Evolutionary conservation across 2,329 filamentous ascomycete species (phyloP), one percentile per base, ranked within the genome.

Genomic region (Didymella pinodella): DNA sequence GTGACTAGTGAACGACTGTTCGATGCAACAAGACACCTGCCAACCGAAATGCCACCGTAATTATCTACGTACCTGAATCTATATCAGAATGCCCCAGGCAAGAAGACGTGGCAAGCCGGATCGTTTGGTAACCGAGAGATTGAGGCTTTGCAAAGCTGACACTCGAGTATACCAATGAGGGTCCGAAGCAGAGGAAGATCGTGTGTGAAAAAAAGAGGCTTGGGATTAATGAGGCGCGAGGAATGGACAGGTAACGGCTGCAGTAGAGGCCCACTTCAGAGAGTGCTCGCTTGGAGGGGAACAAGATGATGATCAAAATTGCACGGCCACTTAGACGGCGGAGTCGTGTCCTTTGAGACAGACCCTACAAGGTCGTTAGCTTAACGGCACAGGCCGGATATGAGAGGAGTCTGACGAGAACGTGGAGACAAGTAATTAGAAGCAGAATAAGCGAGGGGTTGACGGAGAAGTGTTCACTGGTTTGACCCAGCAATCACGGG

Each of bases 201-300:
- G 64, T 57, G 55, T 71, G 66, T 75, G n/a, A 74, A 75, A 73
- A 77, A 76, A 74, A 72, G 72, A 77, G 72, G 68, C 65, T 59
- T 62, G 51, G 51, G 68, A 54, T 56, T 67, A 52, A 59, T 58
- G 62, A 67, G 48, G 51, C 72, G 6, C 65, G 59, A 66, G 71
- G 65, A 65, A 64, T 70, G 64, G 66, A 75, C 71, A 72, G 76
- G 72, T 72, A 68, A 70, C 71, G 65, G 60, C 65, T 67, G 57
- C 62, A 66, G 66, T 71, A 58, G 61, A 69, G 55, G 65, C 68
- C 65, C 57, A 68, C 63, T 64, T 66, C 65, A 66, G 64, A 62
- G 58, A 66, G 61, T 65, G 68, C 67, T 77, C 73, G 75, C 74
- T 76, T 75, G 71, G 65, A 72, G 67, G 72, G 73, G 73, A 68